These are phyloP conservation scores for Blastobotrys aristatus DNA, from an alignment of 1,139 yeast genomes.

Conservation along the genomic window DNA sequence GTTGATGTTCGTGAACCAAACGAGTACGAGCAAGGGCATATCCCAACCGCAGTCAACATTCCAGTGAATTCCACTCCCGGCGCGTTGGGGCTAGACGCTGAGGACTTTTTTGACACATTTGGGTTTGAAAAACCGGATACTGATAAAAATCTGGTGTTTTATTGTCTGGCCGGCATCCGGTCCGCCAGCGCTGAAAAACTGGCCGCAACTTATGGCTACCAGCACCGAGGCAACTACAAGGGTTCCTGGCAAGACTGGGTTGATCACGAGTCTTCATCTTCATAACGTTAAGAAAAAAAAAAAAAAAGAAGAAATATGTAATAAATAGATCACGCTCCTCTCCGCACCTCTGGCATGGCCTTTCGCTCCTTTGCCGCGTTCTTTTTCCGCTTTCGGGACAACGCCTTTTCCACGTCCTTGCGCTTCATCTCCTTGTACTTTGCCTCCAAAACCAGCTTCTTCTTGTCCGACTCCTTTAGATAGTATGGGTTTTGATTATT, in stretches of 20 bases:
- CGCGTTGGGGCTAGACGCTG: slow-evolving; percentile 74
- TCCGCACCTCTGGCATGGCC: slow-evolving; percentile 45
- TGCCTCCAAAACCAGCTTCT: slow-evolving; percentile 82
- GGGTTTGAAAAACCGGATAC: slow-evolving; percentile 76
- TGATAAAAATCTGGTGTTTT: slow-evolving; percentile 74
- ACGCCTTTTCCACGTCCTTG: slow-evolving; percentile 76
- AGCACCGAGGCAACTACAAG: slow-evolving; percentile 47
- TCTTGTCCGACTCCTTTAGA: slow-evolving; percentile 71
- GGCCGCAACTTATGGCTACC: slow-evolving; percentile 86
- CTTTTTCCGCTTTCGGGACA: slow-evolving; percentile 93
- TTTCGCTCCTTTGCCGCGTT: slow-evolving; percentile 86
- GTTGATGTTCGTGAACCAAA: slow-evolving; percentile 91
- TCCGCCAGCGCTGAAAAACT: slow-evolving; percentile 87
- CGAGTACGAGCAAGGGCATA: slow-evolving; percentile 64
- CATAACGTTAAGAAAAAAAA: too few species aligned
- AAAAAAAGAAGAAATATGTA: background rate
- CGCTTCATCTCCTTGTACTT: slow-evolving; percentile 81
- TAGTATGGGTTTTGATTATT: slow-evolving; percentile 52
- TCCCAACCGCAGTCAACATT: slow-evolving; percentile 80
- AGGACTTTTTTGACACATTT: slow-evolving; percentile 74
- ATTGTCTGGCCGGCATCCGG: slow-evolving; percentile 91
- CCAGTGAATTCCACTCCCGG: slow-evolving; percentile 93
- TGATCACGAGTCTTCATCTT: too few species aligned
- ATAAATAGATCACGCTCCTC: slow-evolving; percentile 15
- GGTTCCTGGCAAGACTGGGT: slow-evolving; percentile 92